Percentiles rank a stretch among this genome's conserved stretches.
Evolutionary conservation across 163 green algal species (phyloP).

Genomic region (Trebouxia gelatinosa): DNA sequence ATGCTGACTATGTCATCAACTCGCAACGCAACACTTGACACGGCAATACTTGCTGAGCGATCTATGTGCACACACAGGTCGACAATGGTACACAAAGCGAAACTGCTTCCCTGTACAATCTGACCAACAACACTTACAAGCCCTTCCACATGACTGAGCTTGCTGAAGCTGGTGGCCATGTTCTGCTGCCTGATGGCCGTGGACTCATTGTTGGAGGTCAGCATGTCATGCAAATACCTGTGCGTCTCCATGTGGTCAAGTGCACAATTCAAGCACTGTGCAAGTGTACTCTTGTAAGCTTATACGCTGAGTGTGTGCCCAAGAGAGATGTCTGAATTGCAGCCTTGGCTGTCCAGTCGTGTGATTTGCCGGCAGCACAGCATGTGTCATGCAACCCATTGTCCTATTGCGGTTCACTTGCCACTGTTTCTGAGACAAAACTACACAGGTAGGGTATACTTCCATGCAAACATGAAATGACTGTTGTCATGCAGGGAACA

Average conservation of each 20-base stretch:
- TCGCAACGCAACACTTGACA: no score
- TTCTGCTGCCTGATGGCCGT: constrained; percentile 19
- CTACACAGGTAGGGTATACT: no score
- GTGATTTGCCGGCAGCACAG: neutral
- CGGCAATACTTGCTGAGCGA: no score
- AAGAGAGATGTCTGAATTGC: no score
- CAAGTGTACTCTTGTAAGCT: no score
- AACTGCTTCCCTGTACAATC: constrained; percentile 15
- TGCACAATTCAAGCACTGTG: no score
- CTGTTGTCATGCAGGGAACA: constrained; percentile 25
- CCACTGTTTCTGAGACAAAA: no score
- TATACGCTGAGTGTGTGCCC: no score
- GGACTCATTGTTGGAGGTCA: constrained; percentile 14
- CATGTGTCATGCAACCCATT: neutral
- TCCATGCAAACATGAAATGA: no score
- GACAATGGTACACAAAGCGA: constrained; percentile 20
- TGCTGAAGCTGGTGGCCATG: neutral
- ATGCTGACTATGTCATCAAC: neutral
- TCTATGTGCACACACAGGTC: no score
- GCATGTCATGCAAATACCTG: no score
- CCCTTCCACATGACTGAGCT: constrained; percentile 22
- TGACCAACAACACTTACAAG: constrained; percentile 18
- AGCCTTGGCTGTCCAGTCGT: neutral
- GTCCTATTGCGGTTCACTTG: neutral
- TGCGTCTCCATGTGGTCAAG: no score